phyloP scores from a whole-genome alignment of 176 grass and related monocot species.

The Oryza australiensis region DNA sequence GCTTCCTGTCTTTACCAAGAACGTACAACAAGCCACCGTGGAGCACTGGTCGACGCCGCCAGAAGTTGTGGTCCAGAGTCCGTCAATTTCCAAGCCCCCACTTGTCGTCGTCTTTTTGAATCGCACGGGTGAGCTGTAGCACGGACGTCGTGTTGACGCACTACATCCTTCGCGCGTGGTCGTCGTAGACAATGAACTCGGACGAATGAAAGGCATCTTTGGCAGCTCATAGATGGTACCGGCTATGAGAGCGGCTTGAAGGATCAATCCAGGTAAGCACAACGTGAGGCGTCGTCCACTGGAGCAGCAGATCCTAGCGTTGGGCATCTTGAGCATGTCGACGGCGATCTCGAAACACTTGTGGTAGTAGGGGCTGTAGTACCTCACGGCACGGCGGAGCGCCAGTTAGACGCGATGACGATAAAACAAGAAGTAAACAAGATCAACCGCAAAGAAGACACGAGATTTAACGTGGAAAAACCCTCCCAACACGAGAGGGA shows the following conservation, averaged over 20 bases:
- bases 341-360: constrained; percentile 28
- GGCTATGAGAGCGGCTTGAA: background rate
- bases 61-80: no score
- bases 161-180: background rate
- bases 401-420: no score
- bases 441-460: no score
- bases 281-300: constrained; percentile 16
- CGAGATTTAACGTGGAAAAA: no score
- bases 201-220: rapidly evolving
- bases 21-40: no score
- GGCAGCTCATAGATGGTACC: background rate
- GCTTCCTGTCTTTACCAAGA: no score
- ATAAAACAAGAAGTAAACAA: no score
- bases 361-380: constrained; percentile 40
- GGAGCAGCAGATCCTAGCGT: constrained; percentile 26
- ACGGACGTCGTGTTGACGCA: background rate
- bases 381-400: no score
- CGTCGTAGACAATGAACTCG: constrained; percentile 10
- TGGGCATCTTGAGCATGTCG: background rate
- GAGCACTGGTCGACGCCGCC: no score
- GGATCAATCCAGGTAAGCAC: rapidly evolving
- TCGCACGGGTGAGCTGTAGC: background rate
- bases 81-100: no score
- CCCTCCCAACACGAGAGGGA: no score
- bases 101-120: no score